Percentiles rank a stretch among this genome's conserved stretches.
phyloP scores from a whole-genome alignment of 2,329 filamentous ascomycete species.

The Falciphora oryzae region DNA sequence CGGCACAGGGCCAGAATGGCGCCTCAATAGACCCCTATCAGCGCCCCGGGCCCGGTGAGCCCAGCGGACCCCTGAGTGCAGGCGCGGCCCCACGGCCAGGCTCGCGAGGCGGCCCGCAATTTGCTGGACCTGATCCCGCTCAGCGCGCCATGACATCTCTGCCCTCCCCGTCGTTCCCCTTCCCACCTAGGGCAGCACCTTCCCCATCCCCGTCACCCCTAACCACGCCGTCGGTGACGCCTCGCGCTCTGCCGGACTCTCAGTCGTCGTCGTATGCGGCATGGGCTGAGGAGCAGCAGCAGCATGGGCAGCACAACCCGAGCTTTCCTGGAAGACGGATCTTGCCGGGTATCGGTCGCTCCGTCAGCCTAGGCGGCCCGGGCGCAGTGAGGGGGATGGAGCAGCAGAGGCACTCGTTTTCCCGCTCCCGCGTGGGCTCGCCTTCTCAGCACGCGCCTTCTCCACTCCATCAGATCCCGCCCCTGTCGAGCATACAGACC shows the following conservation, averaged over 20 bases:
- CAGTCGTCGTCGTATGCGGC: not conserved
- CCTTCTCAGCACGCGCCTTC: not conserved
- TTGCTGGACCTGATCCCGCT: not conserved
- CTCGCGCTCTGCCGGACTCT: not conserved
- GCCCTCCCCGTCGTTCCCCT: not conserved
- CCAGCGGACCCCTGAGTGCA: not conserved
- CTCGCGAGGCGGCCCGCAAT: conserved; percentile 14
- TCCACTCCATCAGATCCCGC: not conserved
- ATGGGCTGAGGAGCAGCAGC: not conserved
- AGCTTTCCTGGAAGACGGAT: not conserved
- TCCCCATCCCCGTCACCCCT: not conserved
- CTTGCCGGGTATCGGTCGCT: not conserved
- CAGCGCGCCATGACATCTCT: not conserved
- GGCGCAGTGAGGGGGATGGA: not conserved
- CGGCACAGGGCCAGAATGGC: not conserved
- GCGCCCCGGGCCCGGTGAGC: not conserved
- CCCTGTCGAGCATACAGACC: not conserved
- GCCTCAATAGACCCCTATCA: not conserved
- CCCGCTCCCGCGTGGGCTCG: not conserved
- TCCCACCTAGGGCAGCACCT: not conserved
- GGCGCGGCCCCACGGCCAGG: not conserved
- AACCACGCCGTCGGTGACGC: not conserved
- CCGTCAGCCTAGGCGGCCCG: not conserved
- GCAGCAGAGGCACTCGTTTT: not conserved
- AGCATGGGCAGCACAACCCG: not conserved